Percentiles rank a stretch among this genome's conserved stretches.
Evolutionary conservation across 208 protist species (phyloP).

Genomic region (Leishmania amazonensis): DNA sequence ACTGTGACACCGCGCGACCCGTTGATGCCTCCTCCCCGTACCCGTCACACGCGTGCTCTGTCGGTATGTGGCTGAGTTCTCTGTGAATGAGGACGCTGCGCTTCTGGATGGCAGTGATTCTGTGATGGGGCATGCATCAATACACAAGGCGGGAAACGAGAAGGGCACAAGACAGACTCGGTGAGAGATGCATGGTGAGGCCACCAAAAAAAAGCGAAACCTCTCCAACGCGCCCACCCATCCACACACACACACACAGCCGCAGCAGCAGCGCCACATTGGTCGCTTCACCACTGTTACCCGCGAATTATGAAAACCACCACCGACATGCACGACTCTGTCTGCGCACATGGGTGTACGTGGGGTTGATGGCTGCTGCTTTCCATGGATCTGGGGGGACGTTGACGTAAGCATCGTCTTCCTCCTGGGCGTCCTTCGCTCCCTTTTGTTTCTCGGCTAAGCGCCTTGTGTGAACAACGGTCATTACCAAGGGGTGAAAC

Average conservation of each 20-base stretch:
- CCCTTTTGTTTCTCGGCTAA: neutral
- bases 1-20: neutral
- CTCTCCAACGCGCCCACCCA: neutral
- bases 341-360: neutral
- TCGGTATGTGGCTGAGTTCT: neutral
- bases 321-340: neutral
- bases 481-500: neutral
- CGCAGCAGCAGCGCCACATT: neutral
- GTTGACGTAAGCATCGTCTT: neutral
- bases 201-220: too few relatives aligned
- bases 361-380: neutral
- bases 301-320: neutral
- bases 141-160: too few relatives aligned
- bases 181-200: too few relatives aligned
- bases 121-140: too few relatives aligned
- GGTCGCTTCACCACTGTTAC: neutral
- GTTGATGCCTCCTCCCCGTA: neutral
- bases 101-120: neutral
- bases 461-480: neutral
- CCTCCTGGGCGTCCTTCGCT: neutral
- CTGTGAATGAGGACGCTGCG: neutral
- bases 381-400: neutral
- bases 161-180: too few relatives aligned
- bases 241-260: neutral
- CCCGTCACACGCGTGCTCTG: neutral